A percentile compares a stretch with the other conserved stretches of the same genome.
Conservation (phyloP, 352 stramenopile species). For the Pythium dissimile region DNA sequence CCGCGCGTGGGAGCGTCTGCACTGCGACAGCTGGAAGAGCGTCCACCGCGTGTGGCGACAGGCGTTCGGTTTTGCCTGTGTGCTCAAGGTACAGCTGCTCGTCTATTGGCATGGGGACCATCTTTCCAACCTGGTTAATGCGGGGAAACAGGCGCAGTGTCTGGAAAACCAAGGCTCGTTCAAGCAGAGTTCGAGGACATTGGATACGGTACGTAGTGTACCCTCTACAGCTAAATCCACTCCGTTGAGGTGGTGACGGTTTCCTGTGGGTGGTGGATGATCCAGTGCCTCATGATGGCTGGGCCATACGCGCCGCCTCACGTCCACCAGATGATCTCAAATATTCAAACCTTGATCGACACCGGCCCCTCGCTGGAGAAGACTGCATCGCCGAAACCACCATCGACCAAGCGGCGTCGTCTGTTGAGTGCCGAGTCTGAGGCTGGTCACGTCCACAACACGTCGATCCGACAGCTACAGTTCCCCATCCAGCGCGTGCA, state of each 20-base stretch:
- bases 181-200: constrained; percentile 33
- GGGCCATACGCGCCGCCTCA: constrained; percentile 39
- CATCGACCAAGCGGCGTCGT: not conserved
- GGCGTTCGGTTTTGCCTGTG: constrained; percentile 49
- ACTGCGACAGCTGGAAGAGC: constrained; percentile 71
- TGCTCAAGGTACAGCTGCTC: constrained; percentile 36
- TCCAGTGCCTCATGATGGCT: constrained; percentile 61
- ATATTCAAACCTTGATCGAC: constrained; percentile 21
- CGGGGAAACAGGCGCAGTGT: constrained; percentile 33
- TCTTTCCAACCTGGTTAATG: no score
- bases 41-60: constrained; percentile 52
- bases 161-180: constrained; percentile 22
- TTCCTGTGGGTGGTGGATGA: not conserved
- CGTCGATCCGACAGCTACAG: constrained; percentile 4
- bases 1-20: constrained; percentile 67
- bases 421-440: not conserved
- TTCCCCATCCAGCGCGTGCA: constrained; percentile 43
- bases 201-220: constrained; percentile 55
- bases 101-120: not conserved
- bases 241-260: not conserved
- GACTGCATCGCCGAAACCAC: no score
- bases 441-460: not conserved
- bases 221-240: not conserved
- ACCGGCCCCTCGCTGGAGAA: no score
- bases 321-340: constrained; percentile 48